Evolutionary conservation across 306 rosid genomes (phyloP).

Genomic region (Rubus parviflorus): DNA sequence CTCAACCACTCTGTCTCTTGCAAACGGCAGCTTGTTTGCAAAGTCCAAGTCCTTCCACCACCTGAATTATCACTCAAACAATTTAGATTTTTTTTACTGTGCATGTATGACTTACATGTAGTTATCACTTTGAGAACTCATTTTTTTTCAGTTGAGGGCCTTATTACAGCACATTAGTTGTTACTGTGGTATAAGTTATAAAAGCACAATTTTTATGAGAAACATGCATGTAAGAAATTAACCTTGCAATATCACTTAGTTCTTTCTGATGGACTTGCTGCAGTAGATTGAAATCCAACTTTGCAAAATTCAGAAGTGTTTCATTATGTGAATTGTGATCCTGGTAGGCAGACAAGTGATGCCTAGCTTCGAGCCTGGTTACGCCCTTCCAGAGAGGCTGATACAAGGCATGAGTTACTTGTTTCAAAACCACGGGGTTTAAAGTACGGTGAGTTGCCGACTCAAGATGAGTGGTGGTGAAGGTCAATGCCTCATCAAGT

Average conservation of each 20-base stretch:
- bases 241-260: constrained; percentile 18
- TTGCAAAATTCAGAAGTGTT: constrained; percentile 22
- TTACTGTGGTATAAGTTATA: too few relatives aligned
- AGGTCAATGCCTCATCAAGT: constrained; percentile 24
- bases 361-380: background rate
- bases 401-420: background rate
- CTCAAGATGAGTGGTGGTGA: constrained; percentile 34
- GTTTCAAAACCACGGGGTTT: background rate
- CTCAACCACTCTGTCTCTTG: too few relatives aligned
- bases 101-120: too few relatives aligned
- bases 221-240: background rate
- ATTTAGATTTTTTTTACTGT: too few relatives aligned
- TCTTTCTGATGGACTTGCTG: constrained; percentile 38
- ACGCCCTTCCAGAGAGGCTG: constrained; percentile 11
- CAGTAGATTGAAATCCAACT: constrained; percentile 40
- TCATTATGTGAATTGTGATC: background rate
- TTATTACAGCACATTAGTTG: too few relatives aligned
- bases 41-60: too few relatives aligned
- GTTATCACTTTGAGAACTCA: too few relatives aligned
- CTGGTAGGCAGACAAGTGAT: constrained; percentile 18
- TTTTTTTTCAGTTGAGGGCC: too few relatives aligned
- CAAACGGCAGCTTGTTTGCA: too few relatives aligned
- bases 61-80: too few relatives aligned
- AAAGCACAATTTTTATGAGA: too few relatives aligned
- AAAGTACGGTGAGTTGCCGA: background rate